phyloP scores from a whole-genome alignment of 768 basidiomycete species.

The Tephrocybe rancida region DNA sequence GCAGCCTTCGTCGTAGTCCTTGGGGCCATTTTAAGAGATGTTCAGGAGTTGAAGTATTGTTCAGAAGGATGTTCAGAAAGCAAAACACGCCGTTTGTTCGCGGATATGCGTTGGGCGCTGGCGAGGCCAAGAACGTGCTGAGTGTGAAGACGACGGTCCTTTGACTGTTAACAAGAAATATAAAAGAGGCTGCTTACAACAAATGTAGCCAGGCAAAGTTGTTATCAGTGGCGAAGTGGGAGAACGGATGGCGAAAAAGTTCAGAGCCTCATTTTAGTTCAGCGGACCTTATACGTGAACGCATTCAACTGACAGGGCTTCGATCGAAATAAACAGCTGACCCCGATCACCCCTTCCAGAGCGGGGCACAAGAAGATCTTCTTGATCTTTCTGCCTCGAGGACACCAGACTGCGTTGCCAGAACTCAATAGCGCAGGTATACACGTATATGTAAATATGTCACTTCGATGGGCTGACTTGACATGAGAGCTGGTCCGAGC shows the following conservation, averaged over 20 bases:
- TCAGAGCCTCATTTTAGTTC: conserved; percentile 46
- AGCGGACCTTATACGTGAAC: conserved; percentile 62
- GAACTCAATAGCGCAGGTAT: not conserved
- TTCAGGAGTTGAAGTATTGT: not conserved
- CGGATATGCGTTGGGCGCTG: not conserved
- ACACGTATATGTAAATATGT: not conserved
- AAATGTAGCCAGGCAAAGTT: conserved; percentile 4
- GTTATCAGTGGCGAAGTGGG: conserved; percentile 18
- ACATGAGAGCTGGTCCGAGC: no score
- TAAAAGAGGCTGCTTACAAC: conserved; percentile 3
- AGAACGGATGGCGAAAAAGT: conserved; percentile 46
- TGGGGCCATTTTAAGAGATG: conserved; percentile 41
- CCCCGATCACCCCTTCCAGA: conserved; percentile 38
- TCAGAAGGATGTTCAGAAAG: not conserved
- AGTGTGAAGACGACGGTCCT: conserved; percentile 2
- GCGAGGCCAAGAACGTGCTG: conserved; percentile 22
- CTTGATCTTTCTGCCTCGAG: not conserved
- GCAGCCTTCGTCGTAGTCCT: conserved; percentile 40
- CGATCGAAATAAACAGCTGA: conserved; percentile 41
- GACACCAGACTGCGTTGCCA: not conserved
- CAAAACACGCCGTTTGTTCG: conserved; percentile 3
- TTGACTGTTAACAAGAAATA: not conserved
- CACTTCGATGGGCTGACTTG: not conserved
- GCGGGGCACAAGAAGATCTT: conserved; percentile 3
- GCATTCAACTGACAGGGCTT: conserved; percentile 51